Evolutionary conservation across 257 asterid species (phyloP), one percentile per base, ranked within the genome.

Genomic region (Mentha longifolia): DNA sequence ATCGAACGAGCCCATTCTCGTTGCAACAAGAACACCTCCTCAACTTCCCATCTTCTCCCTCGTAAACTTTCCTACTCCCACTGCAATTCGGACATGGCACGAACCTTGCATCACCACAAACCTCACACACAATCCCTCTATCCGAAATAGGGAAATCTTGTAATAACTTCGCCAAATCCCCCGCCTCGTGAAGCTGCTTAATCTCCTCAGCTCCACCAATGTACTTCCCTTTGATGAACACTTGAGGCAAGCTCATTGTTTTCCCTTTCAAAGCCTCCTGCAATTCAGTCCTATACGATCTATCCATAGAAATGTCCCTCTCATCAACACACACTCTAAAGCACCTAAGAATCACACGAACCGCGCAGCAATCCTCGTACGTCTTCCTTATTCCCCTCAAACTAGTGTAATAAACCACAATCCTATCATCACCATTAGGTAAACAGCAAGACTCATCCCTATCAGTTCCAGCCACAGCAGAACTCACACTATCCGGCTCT

Each of bases 41-140:
- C 75, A 82, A 70, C 68, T 56, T 79, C 72, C 88, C 86, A 64
- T 86, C 94, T 16, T 78, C 86, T 64, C 82, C 87, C 76, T 80
- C 82, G 33, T 83, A 93, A 31, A 93, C 79, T 83, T 89, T 93
- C 65, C 85, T 78, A 74, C 96, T 93, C 47, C 98, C 98, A 12
- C 78, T 87, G 82, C 98, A 93, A 71, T 76, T 82, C 3, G 87
- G 84, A 79, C 98, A 93, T 0, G 95, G 96, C 35, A 93, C 62
- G 57, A 93, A 93, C 75, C 98, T 85, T 0, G 91, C 96, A 72
- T 91, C 98, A 76, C 96, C 98, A 84, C 98, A 93, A 64, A 70
- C 75, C 73, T 83, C 89, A 33, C 98, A 93, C n/a, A 82, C 89
- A 62, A 83, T 79, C 55, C 86, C 87, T 30, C 39, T 17, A 68